Evolutionary conservation across 2,329 filamentous ascomycete genomes (phyloP), one percentile per base, ranked within the genome.

Genomic region (Cercospora canescens): DNA sequence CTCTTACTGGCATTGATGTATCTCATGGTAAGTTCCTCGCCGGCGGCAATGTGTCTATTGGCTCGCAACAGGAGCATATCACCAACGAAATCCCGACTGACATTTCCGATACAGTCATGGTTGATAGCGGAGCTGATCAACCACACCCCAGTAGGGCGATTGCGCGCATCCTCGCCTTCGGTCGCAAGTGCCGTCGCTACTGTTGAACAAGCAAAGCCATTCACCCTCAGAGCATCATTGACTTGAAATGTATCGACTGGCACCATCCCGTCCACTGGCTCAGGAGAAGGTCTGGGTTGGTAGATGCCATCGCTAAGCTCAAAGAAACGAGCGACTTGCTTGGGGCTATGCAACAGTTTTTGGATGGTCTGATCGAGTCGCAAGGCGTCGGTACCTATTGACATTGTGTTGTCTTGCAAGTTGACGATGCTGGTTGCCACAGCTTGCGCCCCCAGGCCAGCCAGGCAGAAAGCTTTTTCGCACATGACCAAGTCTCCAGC

Each of bases 31-130:
- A 88, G 69, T 72, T 88, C 85, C 0, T 83, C 80, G 30, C 77
- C 76, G 0, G 80, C 67, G 0, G 77, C 67, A 0, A 88, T 72
- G 50, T 84, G 79, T 9, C 69, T 70, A 0, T 79, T 74, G 0
- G 85, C 85, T 7, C 83, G 82, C 24, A 87, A 59, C 7, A 87
- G 78, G 67, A 81, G 78, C 77, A 88, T 80, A 69, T 88, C 85
- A 2, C 85, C 85, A 39, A 87, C 84, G 70, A 86, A 87, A 1
- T 80, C 74, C 16, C 82, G 82, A 0, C 64, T 66, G 18, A 79
- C 80, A 68, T 86, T 88, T 9, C 73, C 72, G 4, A 79, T 18
- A 71, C 86, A 88, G 11, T 79, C 80, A 67, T 88, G 85, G 64
- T 88, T 88, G 68, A 86, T 81, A 62, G 79, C 77, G 0, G 85